Percentiles rank a stretch among this genome's conserved stretches.
phyloP scores from a whole-genome alignment of 805 yeast genomes.

The Schwanniomyces occidentalis region DNA sequence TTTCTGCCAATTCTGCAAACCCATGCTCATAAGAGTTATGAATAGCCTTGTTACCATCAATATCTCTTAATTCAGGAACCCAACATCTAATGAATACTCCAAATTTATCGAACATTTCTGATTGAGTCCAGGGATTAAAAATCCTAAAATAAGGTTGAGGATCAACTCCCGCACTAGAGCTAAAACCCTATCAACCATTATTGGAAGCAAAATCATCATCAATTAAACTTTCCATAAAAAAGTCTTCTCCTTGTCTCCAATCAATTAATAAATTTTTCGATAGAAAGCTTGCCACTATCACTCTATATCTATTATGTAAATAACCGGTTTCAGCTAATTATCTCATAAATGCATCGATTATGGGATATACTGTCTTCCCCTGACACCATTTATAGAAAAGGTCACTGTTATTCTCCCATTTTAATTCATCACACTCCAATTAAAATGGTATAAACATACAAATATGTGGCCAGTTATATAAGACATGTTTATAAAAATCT shows the following conservation, averaged over 20 bases:
- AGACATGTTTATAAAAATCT: slow-evolving; percentile 53
- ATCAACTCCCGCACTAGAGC: slow-evolving; percentile 52
- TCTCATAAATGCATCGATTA: slow-evolving; percentile 61
- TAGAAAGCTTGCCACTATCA: slow-evolving; percentile 54
- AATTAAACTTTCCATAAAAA: slow-evolving; percentile 47
- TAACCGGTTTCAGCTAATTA: slow-evolving; percentile 52
- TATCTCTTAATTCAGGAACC: slow-evolving; percentile 47
- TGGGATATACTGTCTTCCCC: slow-evolving; percentile 56
- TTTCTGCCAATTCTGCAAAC: slow-evolving; percentile 24
- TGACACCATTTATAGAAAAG: slow-evolving; percentile 51
- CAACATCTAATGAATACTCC: slow-evolving; percentile 49
- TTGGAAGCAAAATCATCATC: slow-evolving; percentile 58
- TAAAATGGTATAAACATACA: slow-evolving; percentile 52
- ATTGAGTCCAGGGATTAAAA: slow-evolving; percentile 53
- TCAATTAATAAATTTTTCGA: slow-evolving; percentile 51
- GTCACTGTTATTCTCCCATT: slow-evolving; percentile 44
- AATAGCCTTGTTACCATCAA: slow-evolving; percentile 25
- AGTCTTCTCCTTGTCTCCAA: slow-evolving; percentile 56
- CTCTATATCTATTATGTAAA: slow-evolving; percentile 54
- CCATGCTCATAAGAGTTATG: slow-evolving; percentile 34
- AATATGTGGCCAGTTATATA: slow-evolving; percentile 50
- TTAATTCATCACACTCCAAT: slow-evolving; percentile 39
- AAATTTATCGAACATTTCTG: slow-evolving; percentile 47
- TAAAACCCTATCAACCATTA: slow-evolving; percentile 60
- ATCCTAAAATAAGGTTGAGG: slow-evolving; percentile 59